A percentile compares a stretch with the other conserved stretches of the same genome.
Conservation (phyloP, 2,329 filamentous ascomycete species). For the Colletotrichum truncatum region DNA sequence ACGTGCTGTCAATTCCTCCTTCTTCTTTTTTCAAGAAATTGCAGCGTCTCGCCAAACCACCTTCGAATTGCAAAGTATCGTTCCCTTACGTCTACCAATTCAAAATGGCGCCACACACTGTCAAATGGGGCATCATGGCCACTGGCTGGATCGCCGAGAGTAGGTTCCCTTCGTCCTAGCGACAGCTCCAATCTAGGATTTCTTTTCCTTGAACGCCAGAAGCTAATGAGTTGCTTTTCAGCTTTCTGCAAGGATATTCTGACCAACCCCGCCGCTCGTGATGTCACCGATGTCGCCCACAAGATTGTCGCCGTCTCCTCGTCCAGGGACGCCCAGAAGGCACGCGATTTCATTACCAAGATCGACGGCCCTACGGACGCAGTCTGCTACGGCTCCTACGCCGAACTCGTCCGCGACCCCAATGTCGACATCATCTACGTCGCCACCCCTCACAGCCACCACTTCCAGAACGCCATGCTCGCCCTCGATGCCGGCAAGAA, state of each 20-base stretch:
- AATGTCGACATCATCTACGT: conserved; percentile 89
- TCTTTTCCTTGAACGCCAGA: not conserved
- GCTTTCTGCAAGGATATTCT: conserved; percentile 82
- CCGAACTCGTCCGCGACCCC: conserved; percentile 80
- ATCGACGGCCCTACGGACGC: conserved; percentile 74
- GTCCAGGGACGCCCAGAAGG: conserved; percentile 75
- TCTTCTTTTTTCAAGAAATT: too few species aligned
- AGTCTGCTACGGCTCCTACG: conserved; percentile 82
- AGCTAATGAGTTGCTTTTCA: conserved; percentile 35
- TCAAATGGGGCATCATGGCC: conserved; percentile 70
- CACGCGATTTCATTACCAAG: conserved; percentile 76
- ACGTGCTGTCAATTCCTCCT: not conserved
- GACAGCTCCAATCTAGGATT: not conserved
- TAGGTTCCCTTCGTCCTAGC: conserved; percentile 42
- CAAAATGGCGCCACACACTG: conserved; percentile 57
- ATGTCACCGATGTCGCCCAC: conserved; percentile 78
- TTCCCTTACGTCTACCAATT: too few species aligned
- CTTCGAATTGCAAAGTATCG: not conserved
- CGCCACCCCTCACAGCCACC: conserved; percentile 90
- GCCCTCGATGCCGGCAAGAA: conserved; percentile 85
- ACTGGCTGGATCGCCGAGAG: conserved; percentile 68
- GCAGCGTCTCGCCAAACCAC: not conserved
- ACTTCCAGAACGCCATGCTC: conserved; percentile 92
- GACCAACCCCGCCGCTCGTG: conserved; percentile 74
- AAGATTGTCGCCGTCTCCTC: conserved; percentile 83